Evolutionary conservation across 2,329 filamentous ascomycete genomes (phyloP).

Genomic region (Penicillium griseofulvum): DNA sequence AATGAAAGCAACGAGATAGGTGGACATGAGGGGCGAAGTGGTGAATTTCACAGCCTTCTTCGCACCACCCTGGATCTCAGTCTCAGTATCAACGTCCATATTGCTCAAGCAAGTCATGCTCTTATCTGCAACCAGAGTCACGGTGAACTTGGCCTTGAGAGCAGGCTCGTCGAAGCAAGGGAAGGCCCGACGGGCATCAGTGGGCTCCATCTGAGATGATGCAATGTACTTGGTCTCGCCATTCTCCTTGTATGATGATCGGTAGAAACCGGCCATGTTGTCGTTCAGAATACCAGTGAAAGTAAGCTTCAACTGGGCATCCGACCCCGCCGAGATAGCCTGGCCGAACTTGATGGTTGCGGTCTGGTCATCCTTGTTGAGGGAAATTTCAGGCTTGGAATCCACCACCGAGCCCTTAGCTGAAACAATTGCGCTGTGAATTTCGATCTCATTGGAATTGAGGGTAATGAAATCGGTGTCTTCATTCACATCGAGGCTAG

Average conservation of each 20-base stretch:
- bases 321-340: slow-evolving; percentile 68
- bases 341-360: slow-evolving; percentile 78
- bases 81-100: slow-evolving; percentile 87
- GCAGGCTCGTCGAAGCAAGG: slow-evolving; percentile 96
- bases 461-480: slow-evolving; percentile 82
- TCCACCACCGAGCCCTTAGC: slow-evolving; percentile 55
- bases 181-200: slow-evolving; percentile 87
- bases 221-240: slow-evolving; percentile 80
- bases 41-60: slow-evolving; percentile 91
- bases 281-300: slow-evolving; percentile 83
- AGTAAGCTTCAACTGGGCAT: slow-evolving; percentile 72
- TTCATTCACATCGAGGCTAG: slow-evolving; percentile 73
- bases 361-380: slow-evolving; percentile 76
- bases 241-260: slow-evolving; percentile 87
- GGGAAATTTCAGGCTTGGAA: slow-evolving; percentile 65
- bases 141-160: slow-evolving; percentile 87
- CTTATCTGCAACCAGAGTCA: slow-evolving; percentile 88
- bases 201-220: slow-evolving; percentile 94
- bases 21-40: slow-evolving; percentile 90
- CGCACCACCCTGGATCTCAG: slow-evolving; percentile 64
- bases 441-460: slow-evolving; percentile 82
- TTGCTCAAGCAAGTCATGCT: slow-evolving; percentile 90
- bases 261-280: slow-evolving; percentile 97
- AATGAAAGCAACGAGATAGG: slow-evolving; percentile 91
- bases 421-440: slow-evolving; percentile 69